Evolutionary conservation across 2,329 filamentous ascomycete species (phyloP).

Genomic region (Myriangium duriaei): DNA sequence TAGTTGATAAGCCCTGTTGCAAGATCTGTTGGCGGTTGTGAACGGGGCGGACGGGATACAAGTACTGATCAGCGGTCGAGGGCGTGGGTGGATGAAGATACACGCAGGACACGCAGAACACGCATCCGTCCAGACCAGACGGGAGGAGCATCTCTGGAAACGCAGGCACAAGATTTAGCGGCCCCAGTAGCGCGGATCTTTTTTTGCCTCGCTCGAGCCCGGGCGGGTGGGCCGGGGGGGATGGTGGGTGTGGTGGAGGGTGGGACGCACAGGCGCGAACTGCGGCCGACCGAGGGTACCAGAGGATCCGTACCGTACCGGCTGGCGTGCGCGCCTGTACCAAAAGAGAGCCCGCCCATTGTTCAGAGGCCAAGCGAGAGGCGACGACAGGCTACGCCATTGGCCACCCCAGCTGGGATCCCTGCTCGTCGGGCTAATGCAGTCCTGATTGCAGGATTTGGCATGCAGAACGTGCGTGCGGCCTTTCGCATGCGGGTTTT

Average conservation of each 20-base stretch:
- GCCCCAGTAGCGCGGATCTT: constrained; percentile 5
- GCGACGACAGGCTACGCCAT: neutral
- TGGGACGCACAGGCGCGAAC: neutral
- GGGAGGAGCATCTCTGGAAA: constrained; percentile 7
- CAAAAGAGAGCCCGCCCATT: too few relatives aligned
- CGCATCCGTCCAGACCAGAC: neutral
- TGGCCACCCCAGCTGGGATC: too few relatives aligned
- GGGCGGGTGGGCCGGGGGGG: neutral
- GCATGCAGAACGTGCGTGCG: too few relatives aligned
- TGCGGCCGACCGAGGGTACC: neutral
- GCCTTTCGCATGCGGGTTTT: too few relatives aligned
- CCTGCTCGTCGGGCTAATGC: neutral
- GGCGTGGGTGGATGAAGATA: constrained; percentile 11
- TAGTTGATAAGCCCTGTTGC: constrained; percentile 15
- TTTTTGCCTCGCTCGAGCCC: neutral
- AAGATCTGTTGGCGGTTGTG: constrained; percentile 12
- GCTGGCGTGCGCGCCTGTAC: neutral
- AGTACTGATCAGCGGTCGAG: constrained; percentile 14
- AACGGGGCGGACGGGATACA: constrained; percentile 16
- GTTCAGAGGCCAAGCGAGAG: neutral
- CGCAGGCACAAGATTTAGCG: constrained; percentile 11
- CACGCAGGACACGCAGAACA: constrained; percentile 9
- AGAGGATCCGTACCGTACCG: neutral
- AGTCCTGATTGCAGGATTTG: neutral
- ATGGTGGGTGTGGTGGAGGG: neutral